These are phyloP conservation scores for Geranium rotundifolium DNA, from an alignment of 345 rosid species.

Conservation along the genomic window DNA sequence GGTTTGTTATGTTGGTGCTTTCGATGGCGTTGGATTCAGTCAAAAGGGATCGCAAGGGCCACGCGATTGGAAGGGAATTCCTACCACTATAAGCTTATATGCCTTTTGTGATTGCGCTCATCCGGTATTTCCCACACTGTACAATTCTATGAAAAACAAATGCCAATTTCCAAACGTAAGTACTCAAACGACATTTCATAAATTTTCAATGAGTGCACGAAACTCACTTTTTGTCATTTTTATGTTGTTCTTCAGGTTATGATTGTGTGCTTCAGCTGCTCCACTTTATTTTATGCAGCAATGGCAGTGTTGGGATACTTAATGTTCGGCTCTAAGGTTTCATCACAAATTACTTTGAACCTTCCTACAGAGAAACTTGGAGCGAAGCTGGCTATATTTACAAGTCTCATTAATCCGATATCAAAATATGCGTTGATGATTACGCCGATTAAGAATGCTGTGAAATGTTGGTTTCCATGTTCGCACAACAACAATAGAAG, in stretches of 20 bases:
- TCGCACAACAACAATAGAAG: too few species aligned
- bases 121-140: constrained; percentile 33
- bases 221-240: too few species aligned
- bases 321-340: constrained; percentile 25
- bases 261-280: constrained; percentile 22
- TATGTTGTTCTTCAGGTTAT: constrained; percentile 36
- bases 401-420: constrained; percentile 20
- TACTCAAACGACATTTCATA: too few species aligned
- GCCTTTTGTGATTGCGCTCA: constrained; percentile 41
- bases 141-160: constrained; percentile 31
- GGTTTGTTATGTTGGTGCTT: constrained; percentile 25
- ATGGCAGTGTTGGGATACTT: constrained; percentile 37
- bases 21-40: constrained; percentile 22
- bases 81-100: constrained; percentile 30
- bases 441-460: constrained; percentile 17
- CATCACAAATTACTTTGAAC: constrained; percentile 30
- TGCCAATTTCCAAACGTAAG: constrained; percentile 28
- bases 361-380: constrained; percentile 20
- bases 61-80: constrained; percentile 24
- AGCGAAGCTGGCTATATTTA: constrained; percentile 42
- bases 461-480: too few species aligned
- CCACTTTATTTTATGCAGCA: constrained; percentile 22
- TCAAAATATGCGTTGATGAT: constrained; percentile 33
- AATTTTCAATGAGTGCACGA: too few species aligned
- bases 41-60: constrained; percentile 15